Percentiles rank a stretch among this genome's conserved stretches.
Conservation (phyloP, 78 protist genomes). For the Dictyostelium purpureum region DNA sequence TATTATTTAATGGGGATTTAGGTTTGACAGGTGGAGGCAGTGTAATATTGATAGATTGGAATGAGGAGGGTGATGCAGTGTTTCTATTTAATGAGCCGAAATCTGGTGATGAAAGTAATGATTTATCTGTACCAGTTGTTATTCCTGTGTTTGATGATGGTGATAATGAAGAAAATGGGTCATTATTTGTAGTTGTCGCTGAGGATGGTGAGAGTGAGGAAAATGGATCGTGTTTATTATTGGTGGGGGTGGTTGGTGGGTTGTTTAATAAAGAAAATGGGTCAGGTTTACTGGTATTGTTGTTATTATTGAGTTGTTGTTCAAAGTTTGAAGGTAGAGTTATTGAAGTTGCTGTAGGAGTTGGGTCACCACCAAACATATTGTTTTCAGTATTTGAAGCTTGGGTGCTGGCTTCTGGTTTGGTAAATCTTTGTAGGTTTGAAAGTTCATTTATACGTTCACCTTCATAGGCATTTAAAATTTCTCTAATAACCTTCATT, state of each 20-base stretch:
- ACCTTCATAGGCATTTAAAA: conserved; percentile 33
- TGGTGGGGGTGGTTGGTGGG: neutral
- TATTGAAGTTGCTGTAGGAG: neutral
- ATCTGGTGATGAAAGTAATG: neutral
- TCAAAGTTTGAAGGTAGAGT: neutral
- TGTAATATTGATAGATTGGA: neutral
- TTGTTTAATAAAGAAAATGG: neutral
- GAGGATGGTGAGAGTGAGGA: neutral
- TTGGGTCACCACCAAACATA: neutral
- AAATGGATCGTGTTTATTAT: neutral
- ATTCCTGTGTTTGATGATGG: neutral
- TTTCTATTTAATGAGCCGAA: neutral
- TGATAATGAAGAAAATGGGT: no score
- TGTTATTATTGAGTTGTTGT: neutral
- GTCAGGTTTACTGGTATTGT: neutral
- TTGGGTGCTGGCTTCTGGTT: no score
- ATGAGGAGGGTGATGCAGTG: neutral
- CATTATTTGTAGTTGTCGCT: neutral
- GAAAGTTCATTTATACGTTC: conserved; percentile 47
- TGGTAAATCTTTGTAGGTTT: conserved; percentile 29
- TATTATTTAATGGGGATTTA: neutral
- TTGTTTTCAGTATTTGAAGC: neutral
- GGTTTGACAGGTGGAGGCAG: neutral
- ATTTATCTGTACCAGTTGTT: neutral
- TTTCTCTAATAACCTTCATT: conserved; percentile 62